Percentiles rank a stretch among this genome's conserved stretches.
phyloP scores from a whole-genome alignment of 2,329 filamentous ascomycete species.

The Fusarium sp. region DNA sequence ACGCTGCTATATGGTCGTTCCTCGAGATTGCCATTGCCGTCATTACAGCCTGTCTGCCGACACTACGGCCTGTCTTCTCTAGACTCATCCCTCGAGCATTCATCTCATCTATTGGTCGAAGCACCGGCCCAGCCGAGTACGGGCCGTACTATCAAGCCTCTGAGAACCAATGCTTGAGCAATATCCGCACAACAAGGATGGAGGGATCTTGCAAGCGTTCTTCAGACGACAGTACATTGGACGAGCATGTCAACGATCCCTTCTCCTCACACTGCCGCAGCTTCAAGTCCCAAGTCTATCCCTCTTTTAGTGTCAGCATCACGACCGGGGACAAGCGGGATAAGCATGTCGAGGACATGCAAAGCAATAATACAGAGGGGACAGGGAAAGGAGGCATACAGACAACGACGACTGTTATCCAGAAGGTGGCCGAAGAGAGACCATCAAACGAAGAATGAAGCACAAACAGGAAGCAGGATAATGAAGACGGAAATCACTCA shows the following conservation, averaged over 20 bases:
- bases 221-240: not conserved
- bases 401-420: constrained; percentile 7
- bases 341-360: not conserved
- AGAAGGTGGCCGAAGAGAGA: not conserved
- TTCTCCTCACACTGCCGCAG: not conserved
- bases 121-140: not conserved
- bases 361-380: not conserved
- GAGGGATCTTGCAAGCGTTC: not conserved
- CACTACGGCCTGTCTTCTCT: constrained; percentile 15
- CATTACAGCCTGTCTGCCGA: constrained; percentile 20
- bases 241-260: not conserved
- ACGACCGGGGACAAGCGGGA: not conserved
- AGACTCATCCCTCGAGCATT: constrained; percentile 18
- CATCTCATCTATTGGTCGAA: not conserved
- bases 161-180: not conserved
- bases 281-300: not conserved
- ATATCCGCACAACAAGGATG: not conserved
- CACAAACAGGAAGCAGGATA: not conserved
- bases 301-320: constrained; percentile 1
- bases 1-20: constrained; percentile 24
- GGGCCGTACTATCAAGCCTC: constrained; percentile 2
- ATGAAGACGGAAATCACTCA: not conserved
- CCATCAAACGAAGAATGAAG: not conserved
- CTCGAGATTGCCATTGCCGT: constrained; percentile 18
- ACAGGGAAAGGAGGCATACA: not conserved